phyloP scores from a whole-genome alignment of 495 filamentous ascomycete species.

The Xylaria telfairii region DNA sequence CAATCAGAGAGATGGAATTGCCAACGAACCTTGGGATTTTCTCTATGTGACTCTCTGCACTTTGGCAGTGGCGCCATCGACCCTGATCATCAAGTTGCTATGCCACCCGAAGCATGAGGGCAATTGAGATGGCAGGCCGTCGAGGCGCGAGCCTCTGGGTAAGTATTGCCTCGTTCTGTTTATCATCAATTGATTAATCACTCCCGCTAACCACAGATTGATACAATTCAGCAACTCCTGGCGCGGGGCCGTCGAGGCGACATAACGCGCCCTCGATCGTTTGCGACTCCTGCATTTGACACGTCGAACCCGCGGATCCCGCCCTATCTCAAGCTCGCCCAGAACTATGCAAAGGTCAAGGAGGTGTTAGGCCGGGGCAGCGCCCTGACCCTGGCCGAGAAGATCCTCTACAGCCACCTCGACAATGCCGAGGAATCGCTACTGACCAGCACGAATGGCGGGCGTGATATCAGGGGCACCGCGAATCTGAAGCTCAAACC shows the following conservation, averaged over 20 bases:
- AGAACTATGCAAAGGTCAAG: slow-evolving; percentile 65
- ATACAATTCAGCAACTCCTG: slow-evolving; percentile 34
- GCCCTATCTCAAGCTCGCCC: slow-evolving; percentile 53
- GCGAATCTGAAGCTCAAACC: slow-evolving; percentile 98
- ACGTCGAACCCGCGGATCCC: slow-evolving; percentile 45
- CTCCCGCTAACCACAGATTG: not conserved
- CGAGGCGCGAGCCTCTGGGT: slow-evolving; percentile 38
- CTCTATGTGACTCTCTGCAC: slow-evolving; percentile 12
- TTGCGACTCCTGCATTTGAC: slow-evolving; percentile 39
- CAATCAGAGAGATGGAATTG: slow-evolving; percentile 24
- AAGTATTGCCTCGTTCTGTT: slow-evolving; percentile 10
- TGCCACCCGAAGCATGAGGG: slow-evolving; percentile 36
- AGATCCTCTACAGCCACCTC: slow-evolving; percentile 96
- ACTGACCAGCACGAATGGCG: slow-evolving; percentile 78
- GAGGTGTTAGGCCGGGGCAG: slow-evolving; percentile 69
- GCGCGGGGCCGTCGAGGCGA: slow-evolving; percentile 31
- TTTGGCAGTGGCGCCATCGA: slow-evolving; percentile 40
- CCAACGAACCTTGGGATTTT: slow-evolving; percentile 18
- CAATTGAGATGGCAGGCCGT: slow-evolving; percentile 37
- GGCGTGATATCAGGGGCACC: slow-evolving; percentile 77
- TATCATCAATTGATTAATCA: not conserved
- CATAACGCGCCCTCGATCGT: slow-evolving; percentile 35
- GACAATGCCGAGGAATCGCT: slow-evolving; percentile 86
- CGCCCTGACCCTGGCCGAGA: slow-evolving; percentile 87
- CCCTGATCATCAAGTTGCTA: slow-evolving; percentile 7